A percentile compares a stretch with the other conserved stretches of the same genome.
Conservation (phyloP, 495 filamentous ascomycete species). For the Podospora fimiseda region DNA sequence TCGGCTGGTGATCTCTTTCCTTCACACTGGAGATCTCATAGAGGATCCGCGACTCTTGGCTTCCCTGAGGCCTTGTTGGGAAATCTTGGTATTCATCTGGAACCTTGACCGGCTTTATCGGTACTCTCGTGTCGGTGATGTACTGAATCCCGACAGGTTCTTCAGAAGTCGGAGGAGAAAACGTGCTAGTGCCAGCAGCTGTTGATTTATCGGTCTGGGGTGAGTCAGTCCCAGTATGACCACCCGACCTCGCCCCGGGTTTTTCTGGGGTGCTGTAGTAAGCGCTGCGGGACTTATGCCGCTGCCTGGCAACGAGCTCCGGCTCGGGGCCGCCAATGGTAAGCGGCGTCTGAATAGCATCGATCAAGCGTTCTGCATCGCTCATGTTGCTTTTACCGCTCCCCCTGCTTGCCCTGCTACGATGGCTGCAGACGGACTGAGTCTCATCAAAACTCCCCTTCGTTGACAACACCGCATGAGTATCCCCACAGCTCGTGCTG, state of each 20-base stretch:
- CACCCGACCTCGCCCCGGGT: slow-evolving; percentile 7
- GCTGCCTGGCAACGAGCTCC: slow-evolving; percentile 12
- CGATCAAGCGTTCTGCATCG: slow-evolving; percentile 69
- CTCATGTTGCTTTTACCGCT: slow-evolving; percentile 50
- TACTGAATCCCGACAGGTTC: slow-evolving; percentile 20
- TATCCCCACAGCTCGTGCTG: slow-evolving; percentile 20
- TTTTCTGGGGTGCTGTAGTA: slow-evolving; percentile 14
- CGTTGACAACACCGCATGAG: slow-evolving; percentile 3
- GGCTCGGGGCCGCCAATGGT: slow-evolving; percentile 35
- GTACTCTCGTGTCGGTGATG: slow-evolving; percentile 29
- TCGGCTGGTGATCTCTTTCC: neutral
- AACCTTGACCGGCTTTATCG: slow-evolving; percentile 36
- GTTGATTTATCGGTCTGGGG: slow-evolving; percentile 2
- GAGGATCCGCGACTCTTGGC: slow-evolving; percentile 24
- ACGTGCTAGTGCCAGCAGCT: neutral
- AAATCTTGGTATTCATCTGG: slow-evolving; percentile 31
- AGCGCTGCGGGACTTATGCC: slow-evolving; percentile 8
- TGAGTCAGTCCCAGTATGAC: slow-evolving; percentile 9
- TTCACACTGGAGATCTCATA: slow-evolving; percentile 27
- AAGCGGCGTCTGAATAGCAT: slow-evolving; percentile 62
- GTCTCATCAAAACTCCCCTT: slow-evolving; percentile 36
- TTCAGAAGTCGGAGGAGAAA: neutral
- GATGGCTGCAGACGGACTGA: slow-evolving; percentile 45
- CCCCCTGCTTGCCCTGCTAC: slow-evolving; percentile 44
- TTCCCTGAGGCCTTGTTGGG: slow-evolving; percentile 9